Conservation (phyloP, 2,329 filamentous ascomycete species). For the Cladosporium sp. region DNA sequence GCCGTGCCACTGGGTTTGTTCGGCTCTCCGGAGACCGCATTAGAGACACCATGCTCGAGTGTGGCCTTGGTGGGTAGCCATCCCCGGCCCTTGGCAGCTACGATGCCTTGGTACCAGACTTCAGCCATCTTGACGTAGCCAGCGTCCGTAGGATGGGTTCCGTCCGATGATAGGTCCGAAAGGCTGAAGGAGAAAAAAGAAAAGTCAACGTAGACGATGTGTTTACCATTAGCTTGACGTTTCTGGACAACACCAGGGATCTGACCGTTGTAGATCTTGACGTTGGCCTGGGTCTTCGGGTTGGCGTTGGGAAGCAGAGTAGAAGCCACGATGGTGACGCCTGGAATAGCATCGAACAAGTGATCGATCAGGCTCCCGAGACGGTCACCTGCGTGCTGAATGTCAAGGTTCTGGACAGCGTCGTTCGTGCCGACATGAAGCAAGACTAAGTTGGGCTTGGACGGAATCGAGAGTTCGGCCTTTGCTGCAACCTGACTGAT, state of each 20-base stretch:
- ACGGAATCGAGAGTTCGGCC: constrained; percentile 8
- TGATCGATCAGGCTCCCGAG: constrained; percentile 18
- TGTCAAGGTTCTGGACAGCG: constrained; percentile 4
- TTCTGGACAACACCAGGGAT: constrained; percentile 4
- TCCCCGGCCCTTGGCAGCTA: constrained; percentile 2
- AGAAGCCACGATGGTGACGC: constrained; percentile 17
- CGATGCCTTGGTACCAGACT: constrained; percentile 17
- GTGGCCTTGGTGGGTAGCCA: constrained; percentile 3
- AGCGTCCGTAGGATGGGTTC: constrained; percentile 14
- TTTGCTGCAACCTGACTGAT: constrained; percentile 17
- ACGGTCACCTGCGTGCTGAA: constrained; percentile 1
- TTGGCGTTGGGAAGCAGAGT: constrained; percentile 15
- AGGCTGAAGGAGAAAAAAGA: constrained; percentile 14
- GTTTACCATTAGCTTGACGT: neutral
- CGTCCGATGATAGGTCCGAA: neutral
- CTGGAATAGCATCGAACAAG: constrained; percentile 7
- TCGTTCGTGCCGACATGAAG: constrained; percentile 20
- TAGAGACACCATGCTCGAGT: neutral
- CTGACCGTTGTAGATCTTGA: constrained; percentile 10
- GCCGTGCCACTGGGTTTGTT: constrained; percentile 12
- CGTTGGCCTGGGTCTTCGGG: constrained; percentile 3
- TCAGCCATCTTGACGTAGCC: constrained; percentile 21
- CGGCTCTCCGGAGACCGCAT: neutral
- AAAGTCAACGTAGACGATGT: constrained; percentile 16
- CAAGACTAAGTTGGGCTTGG: constrained; percentile 18